These are phyloP conservation scores for Pleurotus salmoneostramineus DNA, from an alignment of 768 basidiomycete species.

Conservation along the genomic window DNA sequence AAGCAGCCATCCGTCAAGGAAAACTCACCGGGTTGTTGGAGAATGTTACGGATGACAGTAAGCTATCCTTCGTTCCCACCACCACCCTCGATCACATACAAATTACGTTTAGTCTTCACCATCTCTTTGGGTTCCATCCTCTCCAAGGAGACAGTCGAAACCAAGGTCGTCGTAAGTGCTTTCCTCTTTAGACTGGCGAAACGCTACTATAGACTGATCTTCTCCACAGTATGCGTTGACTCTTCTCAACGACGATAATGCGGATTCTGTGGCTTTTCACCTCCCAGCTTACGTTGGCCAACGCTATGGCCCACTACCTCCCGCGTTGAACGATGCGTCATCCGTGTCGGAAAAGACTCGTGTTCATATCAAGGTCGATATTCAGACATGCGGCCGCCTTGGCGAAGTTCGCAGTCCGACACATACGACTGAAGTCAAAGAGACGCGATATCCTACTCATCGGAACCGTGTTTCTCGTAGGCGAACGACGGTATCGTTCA, in stretches of 20 bases:
- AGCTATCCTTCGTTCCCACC: constrained; percentile 14
- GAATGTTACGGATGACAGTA: constrained; percentile 49
- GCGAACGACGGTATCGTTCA: constrained; percentile 33
- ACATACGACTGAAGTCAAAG: constrained; percentile 29
- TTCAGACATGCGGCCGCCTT: constrained; percentile 48
- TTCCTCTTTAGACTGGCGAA: background rate
- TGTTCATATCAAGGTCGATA: constrained; percentile 35
- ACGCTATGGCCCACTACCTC: constrained; percentile 49
- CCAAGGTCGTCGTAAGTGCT: constrained; percentile 36
- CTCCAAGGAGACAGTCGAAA: constrained; percentile 31
- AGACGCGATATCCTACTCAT: constrained; percentile 29
- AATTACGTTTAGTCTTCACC: constrained; percentile 39
- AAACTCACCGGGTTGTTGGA: constrained; percentile 41
- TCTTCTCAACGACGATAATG: constrained; percentile 44
- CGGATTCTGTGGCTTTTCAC: constrained; percentile 48
- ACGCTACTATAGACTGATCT: background rate
- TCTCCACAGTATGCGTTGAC: constrained; percentile 45
- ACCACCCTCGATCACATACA: background rate
- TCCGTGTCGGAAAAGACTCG: constrained; percentile 26
- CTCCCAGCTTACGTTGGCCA: constrained; percentile 46
- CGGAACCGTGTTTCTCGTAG: constrained; percentile 31
- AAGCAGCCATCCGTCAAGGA: constrained; percentile 35
- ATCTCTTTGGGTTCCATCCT: constrained; percentile 56
- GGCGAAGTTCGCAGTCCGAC: constrained; percentile 37
- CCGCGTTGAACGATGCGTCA: constrained; percentile 26